Evolutionary conservation across 2,329 filamentous ascomycete species (phyloP).

Genomic region (Rhinocladiella mackenziei): DNA sequence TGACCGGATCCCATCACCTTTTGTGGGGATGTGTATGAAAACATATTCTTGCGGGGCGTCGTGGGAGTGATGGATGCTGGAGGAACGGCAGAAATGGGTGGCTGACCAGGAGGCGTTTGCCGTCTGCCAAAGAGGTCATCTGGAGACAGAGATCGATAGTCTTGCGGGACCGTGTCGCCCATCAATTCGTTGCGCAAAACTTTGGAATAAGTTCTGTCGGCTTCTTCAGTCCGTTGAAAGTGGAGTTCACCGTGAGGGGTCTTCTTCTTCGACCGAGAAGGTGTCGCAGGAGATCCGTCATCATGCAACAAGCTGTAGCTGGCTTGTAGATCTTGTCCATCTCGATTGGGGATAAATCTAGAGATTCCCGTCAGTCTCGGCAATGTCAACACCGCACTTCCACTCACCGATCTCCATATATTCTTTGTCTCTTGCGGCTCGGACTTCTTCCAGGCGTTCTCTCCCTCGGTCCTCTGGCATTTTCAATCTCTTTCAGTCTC

Average conservation of each 20-base stretch:
- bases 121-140: conserved; percentile 54
- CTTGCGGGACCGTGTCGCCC: conserved; percentile 81
- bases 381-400: conserved; percentile 1
- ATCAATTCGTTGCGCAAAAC: conserved; percentile 89
- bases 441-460: conserved; percentile 63
- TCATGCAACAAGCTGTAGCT: conserved; percentile 90
- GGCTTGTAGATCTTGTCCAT: conserved; percentile 87
- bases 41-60: conserved; percentile 95
- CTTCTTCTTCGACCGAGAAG: conserved; percentile 78
- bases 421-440: conserved; percentile 63
- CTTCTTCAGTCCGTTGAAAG: conserved; percentile 88
- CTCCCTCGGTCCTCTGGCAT: conserved; percentile 55
- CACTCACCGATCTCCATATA: conserved; percentile 61
- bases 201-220: conserved; percentile 86
- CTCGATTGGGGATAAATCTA: conserved; percentile 92
- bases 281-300: conserved; percentile 86
- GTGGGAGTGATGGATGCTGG: conserved; percentile 76
- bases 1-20: conserved; percentile 70
- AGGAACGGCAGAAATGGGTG: conserved; percentile 59
- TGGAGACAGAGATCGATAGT: conserved; percentile 43
- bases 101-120: conserved; percentile 72
- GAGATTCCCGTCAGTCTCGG: conserved; percentile 9
- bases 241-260: conserved; percentile 85
- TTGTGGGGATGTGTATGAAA: conserved; percentile 76
- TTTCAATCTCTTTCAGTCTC: conserved; percentile 60